Evolutionary conservation across 2,329 filamentous ascomycete species (phyloP).

Genomic region (Paecilomyces formosus): DNA sequence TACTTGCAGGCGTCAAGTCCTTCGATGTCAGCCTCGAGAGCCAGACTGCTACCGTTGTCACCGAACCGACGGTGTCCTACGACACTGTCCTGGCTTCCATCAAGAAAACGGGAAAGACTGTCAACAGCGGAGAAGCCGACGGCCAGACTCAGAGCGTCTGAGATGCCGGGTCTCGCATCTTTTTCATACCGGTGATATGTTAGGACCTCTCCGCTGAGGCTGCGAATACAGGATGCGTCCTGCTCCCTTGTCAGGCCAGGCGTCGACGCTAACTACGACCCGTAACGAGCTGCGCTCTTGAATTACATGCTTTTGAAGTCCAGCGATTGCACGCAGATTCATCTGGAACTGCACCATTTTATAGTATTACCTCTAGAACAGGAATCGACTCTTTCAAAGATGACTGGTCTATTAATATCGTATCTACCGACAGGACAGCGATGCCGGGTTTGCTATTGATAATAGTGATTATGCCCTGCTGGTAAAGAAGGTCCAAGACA

Average conservation of each 20-base stretch:
- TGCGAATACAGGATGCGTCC: not conserved
- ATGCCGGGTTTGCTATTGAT: not conserved
- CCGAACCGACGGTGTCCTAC: conserved; percentile 63
- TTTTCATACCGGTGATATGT: not conserved
- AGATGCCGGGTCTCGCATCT: not conserved
- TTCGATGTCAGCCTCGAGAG: conserved; percentile 82
- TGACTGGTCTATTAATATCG: not conserved
- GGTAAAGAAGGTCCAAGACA: not conserved
- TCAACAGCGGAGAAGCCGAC: conserved; percentile 56
- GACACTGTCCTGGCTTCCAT: conserved; percentile 79
- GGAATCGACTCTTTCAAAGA: not conserved
- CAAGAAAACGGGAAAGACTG: conserved; percentile 89
- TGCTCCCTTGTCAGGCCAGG: not conserved
- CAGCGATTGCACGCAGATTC: not conserved
- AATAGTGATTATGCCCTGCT: not conserved
- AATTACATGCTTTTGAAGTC: not conserved
- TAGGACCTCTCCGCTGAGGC: not conserved
- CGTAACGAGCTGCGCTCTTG: not conserved
- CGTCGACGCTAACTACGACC: not conserved
- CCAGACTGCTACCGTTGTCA: conserved; percentile 72
- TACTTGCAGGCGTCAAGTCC: conserved; percentile 64
- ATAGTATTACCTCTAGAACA: not conserved
- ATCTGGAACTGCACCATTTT: not conserved
- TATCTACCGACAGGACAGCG: not conserved
- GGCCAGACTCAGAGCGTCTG: conserved; percentile 31